phyloP scores from a whole-genome alignment of 495 filamentous ascomycete species.

The Halenospora varia region DNA sequence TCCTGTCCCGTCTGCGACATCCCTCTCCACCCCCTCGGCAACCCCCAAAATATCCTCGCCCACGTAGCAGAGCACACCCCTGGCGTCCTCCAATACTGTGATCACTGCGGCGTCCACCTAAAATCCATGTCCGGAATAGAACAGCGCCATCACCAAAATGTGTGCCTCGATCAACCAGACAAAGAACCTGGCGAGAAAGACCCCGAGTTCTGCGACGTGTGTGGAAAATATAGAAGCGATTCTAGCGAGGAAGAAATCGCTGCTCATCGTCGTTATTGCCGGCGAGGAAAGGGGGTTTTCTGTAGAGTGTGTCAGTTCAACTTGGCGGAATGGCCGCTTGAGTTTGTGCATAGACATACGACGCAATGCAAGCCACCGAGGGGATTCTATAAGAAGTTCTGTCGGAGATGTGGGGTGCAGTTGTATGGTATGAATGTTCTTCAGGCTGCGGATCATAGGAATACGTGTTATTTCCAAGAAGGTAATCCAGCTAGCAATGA shows the following conservation, averaged over 20 bases:
- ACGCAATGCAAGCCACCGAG: conserved; percentile 1
- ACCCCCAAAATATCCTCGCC: conserved; percentile 2
- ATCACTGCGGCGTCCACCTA: conserved; percentile 15
- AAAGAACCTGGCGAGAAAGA: background rate
- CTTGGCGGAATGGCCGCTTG: background rate
- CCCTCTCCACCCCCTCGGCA: background rate
- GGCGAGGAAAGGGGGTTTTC: background rate
- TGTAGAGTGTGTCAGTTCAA: conserved; percentile 9
- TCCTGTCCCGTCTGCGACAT: conserved; percentile 20
- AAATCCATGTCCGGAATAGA: background rate
- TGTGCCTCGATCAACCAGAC: conserved; percentile 1
- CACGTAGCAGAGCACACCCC: conserved; percentile 16
- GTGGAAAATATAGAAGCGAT: conserved; percentile 7
- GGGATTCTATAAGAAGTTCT: conserved; percentile 7
- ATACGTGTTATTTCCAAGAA: background rate
- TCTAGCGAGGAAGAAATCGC: background rate
- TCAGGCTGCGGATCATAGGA: background rate
- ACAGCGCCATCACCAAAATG: conserved; percentile 4
- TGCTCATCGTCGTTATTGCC: background rate
- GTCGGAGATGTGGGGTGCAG: conserved; percentile 11
- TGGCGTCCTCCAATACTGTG: conserved; percentile 12
- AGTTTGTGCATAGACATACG: background rate
- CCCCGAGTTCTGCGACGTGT: conserved; percentile 8
- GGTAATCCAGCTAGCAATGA: background rate
- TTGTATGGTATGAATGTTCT: background rate